Percentiles rank a stretch among this genome's conserved stretches.
phyloP scores from a whole-genome alignment of 768 basidiomycete genomes.

The Sistotremastrum niveocremeum region DNA sequence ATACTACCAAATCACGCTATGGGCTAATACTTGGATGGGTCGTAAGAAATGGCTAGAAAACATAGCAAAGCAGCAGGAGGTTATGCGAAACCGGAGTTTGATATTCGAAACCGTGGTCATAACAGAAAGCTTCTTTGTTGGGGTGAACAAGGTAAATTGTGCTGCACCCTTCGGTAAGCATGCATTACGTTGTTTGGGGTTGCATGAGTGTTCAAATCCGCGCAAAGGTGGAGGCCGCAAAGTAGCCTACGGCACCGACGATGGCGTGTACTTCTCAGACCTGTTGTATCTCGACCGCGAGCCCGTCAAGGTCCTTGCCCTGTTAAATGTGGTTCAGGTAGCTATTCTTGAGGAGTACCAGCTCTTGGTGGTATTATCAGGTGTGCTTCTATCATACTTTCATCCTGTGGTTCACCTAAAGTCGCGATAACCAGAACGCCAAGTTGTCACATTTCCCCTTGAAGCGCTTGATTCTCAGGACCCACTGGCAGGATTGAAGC shows the following conservation, averaged over 20 bases:
- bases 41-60: conserved; percentile 92
- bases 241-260: conserved; percentile 94
- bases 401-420: not conserved
- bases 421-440: conserved; percentile 48
- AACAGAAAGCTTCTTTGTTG: conserved; percentile 80
- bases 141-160: conserved; percentile 81
- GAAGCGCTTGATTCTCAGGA: conserved; percentile 86
- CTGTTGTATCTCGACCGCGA: conserved; percentile 62
- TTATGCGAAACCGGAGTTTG: conserved; percentile 67
- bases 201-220: too few relatives aligned
- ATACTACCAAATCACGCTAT: conserved; percentile 82
- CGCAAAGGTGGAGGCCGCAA: conserved; percentile 60
- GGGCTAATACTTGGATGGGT: conserved; percentile 72
- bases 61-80: conserved; percentile 81
- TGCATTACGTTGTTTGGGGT: too few relatives aligned
- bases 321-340: conserved; percentile 86
- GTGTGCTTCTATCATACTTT: conserved; percentile 25
- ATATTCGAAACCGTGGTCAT: conserved; percentile 79
- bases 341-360: conserved; percentile 95
- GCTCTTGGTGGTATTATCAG: conserved; percentile 95
- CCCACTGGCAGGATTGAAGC: conserved; percentile 80
- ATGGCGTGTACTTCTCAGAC: conserved; percentile 92
- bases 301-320: conserved; percentile 78
- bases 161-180: conserved; percentile 34
- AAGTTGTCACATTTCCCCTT: conserved; percentile 91